Evolutionary conservation across 176 grass and related monocot species (phyloP), one percentile per base, ranked within the genome.

Genomic region (Avena eriantha): DNA sequence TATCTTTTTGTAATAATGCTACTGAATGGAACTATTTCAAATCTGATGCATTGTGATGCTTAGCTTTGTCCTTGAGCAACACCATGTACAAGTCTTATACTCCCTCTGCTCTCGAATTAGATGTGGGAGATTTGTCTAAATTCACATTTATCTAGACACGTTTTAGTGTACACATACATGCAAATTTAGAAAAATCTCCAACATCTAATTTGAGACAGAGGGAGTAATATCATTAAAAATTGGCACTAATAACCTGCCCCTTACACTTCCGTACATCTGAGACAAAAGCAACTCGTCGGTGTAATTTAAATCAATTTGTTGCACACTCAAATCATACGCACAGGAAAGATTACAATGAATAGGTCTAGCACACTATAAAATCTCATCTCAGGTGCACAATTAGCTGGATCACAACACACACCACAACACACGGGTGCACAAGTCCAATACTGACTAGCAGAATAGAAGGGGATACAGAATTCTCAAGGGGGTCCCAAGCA

Each of bases 311-410:
- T 47, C 45, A 51, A n/a, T 67, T 67, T 33, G 73, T 76, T 49
- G 15, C 46, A 76, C 73, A 10, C 73, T 8, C 23, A 53, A 51
- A 50, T 53, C 73, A 33, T 10, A 17, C 73, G 26, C 23, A 76
- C 64, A 67, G 5, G 15, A 66, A 66, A 76, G 73, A 51, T 76
- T 33, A 81, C 74, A 67, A 67, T 51, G 41, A 48, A 65, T 21
- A 67, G 45, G 43, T 81, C 45, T 81, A 49, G 79, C 79, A 67
- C 79, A 50, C 46, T 50, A 81, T 81, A 50, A n/a, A 81, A 67
- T 80, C 29, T 60, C 43, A 49, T 67, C 79, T 67, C 46, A 64
- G 79, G 11, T 34, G 43, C 60, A 67, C 21, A 50, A 81, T 67
- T 81, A 67, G 79, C 45, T 51, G 79, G 63, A 53, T 81, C 53